phyloP scores from a whole-genome alignment of 2,329 filamentous ascomycete species.

The Diaporthe caulivora region DNA sequence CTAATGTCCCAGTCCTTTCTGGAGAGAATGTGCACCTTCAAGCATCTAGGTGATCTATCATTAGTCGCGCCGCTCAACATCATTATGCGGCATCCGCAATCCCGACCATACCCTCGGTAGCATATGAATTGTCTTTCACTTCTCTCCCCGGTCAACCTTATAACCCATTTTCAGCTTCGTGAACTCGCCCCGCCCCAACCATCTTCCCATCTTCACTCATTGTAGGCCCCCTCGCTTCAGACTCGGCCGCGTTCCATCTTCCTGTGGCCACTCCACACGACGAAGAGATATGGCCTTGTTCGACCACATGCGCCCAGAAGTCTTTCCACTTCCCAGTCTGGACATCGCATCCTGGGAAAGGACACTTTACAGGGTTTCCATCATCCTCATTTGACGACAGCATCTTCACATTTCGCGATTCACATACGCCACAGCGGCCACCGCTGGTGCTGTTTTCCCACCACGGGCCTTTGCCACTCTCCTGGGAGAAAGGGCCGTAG shows the following conservation, averaged over 20 bases:
- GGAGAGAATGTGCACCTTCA: too few species aligned
- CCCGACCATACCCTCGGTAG: too few species aligned
- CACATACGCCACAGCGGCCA: not conserved
- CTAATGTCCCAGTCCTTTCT: too few species aligned
- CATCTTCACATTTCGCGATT: not conserved
- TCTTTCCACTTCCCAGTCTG: not conserved
- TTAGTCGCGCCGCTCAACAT: too few species aligned
- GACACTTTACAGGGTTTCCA: not conserved
- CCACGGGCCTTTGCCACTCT: too few species aligned
- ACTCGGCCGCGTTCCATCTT: not conserved
- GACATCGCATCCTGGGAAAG: not conserved
- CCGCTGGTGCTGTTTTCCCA: fast-evolving
- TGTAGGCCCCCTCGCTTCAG: not conserved
- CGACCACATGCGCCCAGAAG: conserved; percentile 4
- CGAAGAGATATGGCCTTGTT: conserved; percentile 1
- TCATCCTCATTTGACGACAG: not conserved
- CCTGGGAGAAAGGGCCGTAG: not conserved
- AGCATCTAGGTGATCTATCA: too few species aligned
- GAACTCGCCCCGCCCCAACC: too few species aligned
- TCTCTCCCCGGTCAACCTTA: too few species aligned
- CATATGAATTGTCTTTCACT: too few species aligned
- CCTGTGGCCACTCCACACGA: not conserved
- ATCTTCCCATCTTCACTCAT: not conserved
- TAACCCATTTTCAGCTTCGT: too few species aligned
- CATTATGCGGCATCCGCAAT: too few species aligned